phyloP scores from a whole-genome alignment of 2,329 filamentous ascomycete genomes.

The Seiridium unicorne region DNA sequence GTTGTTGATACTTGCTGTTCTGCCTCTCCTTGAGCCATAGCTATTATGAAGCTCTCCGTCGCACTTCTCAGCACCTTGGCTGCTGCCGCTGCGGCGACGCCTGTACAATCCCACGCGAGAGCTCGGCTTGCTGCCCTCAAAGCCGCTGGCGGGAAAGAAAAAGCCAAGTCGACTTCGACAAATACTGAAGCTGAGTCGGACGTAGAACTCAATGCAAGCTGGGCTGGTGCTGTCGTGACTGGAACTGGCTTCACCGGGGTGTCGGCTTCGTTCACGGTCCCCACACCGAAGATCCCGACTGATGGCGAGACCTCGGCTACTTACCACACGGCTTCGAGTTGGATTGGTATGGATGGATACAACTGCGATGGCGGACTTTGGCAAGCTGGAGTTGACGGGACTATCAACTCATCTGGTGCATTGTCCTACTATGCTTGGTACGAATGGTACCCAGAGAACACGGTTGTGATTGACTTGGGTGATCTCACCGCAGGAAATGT shows the following conservation, averaged over 20 bases:
- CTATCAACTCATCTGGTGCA: not conserved
- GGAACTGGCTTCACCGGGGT: slow-evolving; percentile 1
- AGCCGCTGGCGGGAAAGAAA: not conserved
- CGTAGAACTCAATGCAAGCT: not conserved
- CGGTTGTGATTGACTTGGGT: slow-evolving; percentile 1
- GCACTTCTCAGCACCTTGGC: not conserved
- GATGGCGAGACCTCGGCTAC: not conserved
- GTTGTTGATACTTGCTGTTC: not conserved
- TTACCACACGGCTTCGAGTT: not conserved
- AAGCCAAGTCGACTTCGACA: not conserved
- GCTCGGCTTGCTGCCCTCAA: not conserved
- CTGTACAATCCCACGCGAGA: not conserved
- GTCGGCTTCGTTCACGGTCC: not conserved
- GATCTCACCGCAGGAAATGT: not conserved
- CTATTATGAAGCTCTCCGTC: not conserved
- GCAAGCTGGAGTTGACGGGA: not conserved
- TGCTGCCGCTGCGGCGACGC: too few relatives aligned
- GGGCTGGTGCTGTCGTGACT: not conserved
- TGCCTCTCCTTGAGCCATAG: not conserved
- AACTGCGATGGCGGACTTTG: not conserved
- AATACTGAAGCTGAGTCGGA: not conserved
- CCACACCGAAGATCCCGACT: slow-evolving; percentile 1
- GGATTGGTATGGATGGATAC: slow-evolving; percentile 4
- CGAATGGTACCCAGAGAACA: slow-evolving; percentile 1
- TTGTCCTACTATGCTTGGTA: slow-evolving; percentile 4